Base-by-base conservation (phyloP, 306 rosid species). In the Herpetospermum pedunculosum region DNA sequence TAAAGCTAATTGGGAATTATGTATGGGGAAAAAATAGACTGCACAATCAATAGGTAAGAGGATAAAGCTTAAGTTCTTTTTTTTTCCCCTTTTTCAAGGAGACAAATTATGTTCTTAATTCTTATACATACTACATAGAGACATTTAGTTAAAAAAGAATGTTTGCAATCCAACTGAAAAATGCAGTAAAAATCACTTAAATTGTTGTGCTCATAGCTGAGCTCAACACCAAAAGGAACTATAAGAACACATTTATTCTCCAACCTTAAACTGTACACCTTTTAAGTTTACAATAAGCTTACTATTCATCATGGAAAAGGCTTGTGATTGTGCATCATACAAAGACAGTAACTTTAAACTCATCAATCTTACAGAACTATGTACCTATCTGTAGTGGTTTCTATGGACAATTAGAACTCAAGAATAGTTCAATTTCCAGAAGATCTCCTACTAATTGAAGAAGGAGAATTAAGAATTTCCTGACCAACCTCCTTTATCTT, bases 401-500 rank as follows among this genome's bases (percentile, higher is more conserved):
- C 73, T 69, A 12, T 40, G 29, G 73, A 41, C 7, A 69, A 16
- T 16, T 16, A 7, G 28, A 3, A 68, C 11, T 43, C 30, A 41
- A 67, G 13, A 69, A 69, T 6, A 16, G 21, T 41, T 68, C 38
- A 68, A 43, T 43, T 68, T 7, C 73, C 73, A 43, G 53, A 86
- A 47, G 70, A 76, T 76, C 80, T 79, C 75, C 90, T 76, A 81
- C 86, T 84, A 0, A 74, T 3, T 41, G 89, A 70, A 78, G 92
- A 89, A 74, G 97, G 85, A 46, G 89, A 78, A 74, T 82, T 63
- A 5, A 87, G 67, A 30, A 91, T 86, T 84, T 95, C 97, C 55
- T 80, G 85, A 58, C 93, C 99, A 47, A 95, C 87, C 78, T 88
- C 96, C 84, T 80, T 88, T 70, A 91, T 77, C 84, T 91, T 95